A percentile compares a stretch with the other conserved stretches of the same genome.
Conservation (phyloP, 2,329 filamentous ascomycete species). For the Cryoendolithus antarcticus region DNA sequence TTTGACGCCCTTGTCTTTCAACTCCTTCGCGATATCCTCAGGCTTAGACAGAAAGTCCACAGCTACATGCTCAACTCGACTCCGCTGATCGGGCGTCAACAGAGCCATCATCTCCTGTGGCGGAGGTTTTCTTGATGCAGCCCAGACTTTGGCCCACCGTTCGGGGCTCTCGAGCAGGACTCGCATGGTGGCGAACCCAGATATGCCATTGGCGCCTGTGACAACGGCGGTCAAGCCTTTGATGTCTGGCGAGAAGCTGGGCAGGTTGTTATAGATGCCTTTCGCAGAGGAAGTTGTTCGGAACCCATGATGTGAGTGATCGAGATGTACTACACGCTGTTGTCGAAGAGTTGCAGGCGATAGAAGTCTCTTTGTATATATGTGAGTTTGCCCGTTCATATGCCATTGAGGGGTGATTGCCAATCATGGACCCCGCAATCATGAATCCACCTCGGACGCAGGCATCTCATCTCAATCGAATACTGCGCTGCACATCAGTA, state of each 20-base stretch:
- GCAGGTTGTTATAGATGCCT: constrained; percentile 38
- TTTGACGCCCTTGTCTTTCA: constrained; percentile 21
- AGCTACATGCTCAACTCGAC: constrained; percentile 11
- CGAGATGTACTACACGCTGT: background rate
- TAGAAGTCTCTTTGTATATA: too few species aligned
- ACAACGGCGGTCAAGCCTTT: constrained; percentile 37
- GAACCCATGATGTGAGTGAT: constrained; percentile 2
- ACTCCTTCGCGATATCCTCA: constrained; percentile 19
- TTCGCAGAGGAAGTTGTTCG: constrained; percentile 1
- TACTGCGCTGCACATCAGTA: too few species aligned
- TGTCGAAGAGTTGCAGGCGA: too few species aligned
- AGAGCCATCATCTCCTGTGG: constrained; percentile 12
- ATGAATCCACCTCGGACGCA: too few species aligned
- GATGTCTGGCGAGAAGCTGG: constrained; percentile 26
- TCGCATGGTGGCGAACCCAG: constrained; percentile 37
- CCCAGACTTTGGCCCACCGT: constrained; percentile 40
- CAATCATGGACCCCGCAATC: too few species aligned
- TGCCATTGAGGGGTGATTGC: too few species aligned
- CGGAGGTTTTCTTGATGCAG: constrained; percentile 34
- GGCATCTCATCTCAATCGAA: too few species aligned
- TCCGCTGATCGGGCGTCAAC: constrained; percentile 7
- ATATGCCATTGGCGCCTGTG: constrained; percentile 40
- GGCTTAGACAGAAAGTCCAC: constrained; percentile 22
- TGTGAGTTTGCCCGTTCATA: too few species aligned
- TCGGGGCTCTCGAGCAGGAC: constrained; percentile 31